A percentile compares a stretch with the other conserved stretches of the same genome.
phyloP scores from a whole-genome alignment of 148 eudicot genomes.

The Cornus florida region DNA sequence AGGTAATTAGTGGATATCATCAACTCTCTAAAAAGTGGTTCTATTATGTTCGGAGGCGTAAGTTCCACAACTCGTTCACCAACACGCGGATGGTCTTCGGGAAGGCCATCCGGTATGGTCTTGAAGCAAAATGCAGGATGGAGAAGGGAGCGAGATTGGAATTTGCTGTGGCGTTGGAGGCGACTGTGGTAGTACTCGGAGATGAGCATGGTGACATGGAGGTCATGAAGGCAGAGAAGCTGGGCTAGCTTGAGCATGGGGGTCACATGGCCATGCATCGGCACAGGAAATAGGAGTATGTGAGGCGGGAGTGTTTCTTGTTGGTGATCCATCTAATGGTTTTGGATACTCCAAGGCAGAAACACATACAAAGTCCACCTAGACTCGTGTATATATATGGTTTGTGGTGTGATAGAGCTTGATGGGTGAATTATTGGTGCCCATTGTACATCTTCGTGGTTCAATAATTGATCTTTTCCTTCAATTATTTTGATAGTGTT shows the following conservation, averaged over 20 bases:
- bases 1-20: not conserved
- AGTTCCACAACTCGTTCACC: not conserved
- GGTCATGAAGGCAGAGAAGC: slow-evolving; percentile 6
- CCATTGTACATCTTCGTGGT: too few species aligned
- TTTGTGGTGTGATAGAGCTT: too few species aligned
- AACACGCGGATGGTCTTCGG: not conserved
- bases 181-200: slow-evolving; percentile 2
- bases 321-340: too few species aligned
- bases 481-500: too few species aligned
- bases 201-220: slow-evolving; percentile 15
- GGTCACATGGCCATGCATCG: slow-evolving; percentile 14
- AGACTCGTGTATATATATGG: too few species aligned
- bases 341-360: too few species aligned
- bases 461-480: too few species aligned
- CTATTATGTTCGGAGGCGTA: too few species aligned
- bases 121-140: not conserved
- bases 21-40: not conserved
- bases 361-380: too few species aligned
- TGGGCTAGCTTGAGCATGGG: slow-evolving; percentile 18
- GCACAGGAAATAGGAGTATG: not conserved
- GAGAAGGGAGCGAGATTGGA: not conserved
- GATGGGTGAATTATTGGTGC: too few species aligned
- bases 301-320: too few species aligned
- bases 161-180: not conserved
- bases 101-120: slow-evolving; percentile 4